Base-by-base conservation (phyloP, 2,329 filamentous ascomycete genomes). In the Neofusicoccum sp. region DNA sequence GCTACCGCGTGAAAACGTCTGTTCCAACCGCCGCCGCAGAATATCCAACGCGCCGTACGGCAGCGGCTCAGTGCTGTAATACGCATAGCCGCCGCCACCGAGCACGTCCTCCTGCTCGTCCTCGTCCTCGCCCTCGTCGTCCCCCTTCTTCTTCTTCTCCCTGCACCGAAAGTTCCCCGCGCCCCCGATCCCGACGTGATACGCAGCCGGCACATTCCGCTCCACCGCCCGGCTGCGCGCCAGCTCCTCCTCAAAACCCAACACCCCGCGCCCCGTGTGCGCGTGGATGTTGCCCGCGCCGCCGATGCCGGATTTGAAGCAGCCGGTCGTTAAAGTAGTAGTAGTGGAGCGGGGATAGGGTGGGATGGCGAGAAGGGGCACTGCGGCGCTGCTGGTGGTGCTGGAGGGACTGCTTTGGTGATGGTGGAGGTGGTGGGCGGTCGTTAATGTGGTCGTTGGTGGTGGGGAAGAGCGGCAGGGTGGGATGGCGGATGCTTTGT, bases 11-110 rank as follows among this genome's bases (percentile, higher is more conserved):
- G 38, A 30, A 49, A 61, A 59, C 8, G 59, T 44, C 49, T 44
- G 41, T 33, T 44, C 40, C 33, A 67, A 62, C 64, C 65, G 63
- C 54, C 63, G 44, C 43, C 62, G 58, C 61, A 68, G 44, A 3
- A 62, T 44, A 45, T 68, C 64, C n/a, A 65, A 58, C 47, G 65
- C 66, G 12, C 66, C 66, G 11, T 66, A 63, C 40, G 60, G 62
- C 57, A 65, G 53, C 44, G 63, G 57, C 43, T 65, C 63, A 47
- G 44, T 53, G 53, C 61, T 60, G 45, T 61, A 61, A 16, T 51
- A 51, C 36, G 36, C 51, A 6, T 14, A 30, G n/a, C n/a, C n/a
- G n/a, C n/a, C n/a, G n/a, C n/a, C n/a, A n/a, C n/a, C n/a, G 41
- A 20, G 41, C 20, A 26, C 41, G 41, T 26, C 20, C 8, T 16